A percentile compares a stretch with the other conserved stretches of the same genome.
Conservation (phyloP, 257 asterid genomes). For the Lycium barbarum region DNA sequence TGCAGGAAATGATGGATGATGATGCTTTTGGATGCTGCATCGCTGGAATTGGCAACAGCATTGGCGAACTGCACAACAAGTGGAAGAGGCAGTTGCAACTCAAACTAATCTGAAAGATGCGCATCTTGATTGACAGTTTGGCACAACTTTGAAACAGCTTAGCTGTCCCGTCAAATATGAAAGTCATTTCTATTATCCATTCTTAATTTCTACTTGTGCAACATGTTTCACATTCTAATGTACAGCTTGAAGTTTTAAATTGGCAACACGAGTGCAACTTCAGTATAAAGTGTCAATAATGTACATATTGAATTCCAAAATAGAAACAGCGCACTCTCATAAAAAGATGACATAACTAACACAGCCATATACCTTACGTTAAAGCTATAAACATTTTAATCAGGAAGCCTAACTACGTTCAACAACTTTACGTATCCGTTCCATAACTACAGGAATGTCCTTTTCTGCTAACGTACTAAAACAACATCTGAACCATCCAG, state of each 20-base stretch:
- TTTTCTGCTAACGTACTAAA: slow-evolving; percentile 64
- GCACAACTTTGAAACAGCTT: slow-evolving; percentile 21
- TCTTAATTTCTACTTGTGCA: neutral
- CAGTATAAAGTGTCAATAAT: slow-evolving; percentile 22
- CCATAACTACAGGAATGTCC: slow-evolving; percentile 74
- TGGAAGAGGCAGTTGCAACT: slow-evolving; percentile 76
- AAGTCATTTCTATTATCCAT: slow-evolving; percentile 4
- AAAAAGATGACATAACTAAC: neutral
- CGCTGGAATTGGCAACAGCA: slow-evolving; percentile 52
- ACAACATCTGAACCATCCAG: slow-evolving; percentile 97
- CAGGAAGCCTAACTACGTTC: slow-evolving; percentile 72
- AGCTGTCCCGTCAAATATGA: neutral
- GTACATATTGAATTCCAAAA: slow-evolving; percentile 21
- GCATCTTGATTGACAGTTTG: slow-evolving; percentile 3
- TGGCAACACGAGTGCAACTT: slow-evolving; percentile 10
- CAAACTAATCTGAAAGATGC: slow-evolving; percentile 43
- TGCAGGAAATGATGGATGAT: slow-evolving; percentile 63
- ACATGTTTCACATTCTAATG: slow-evolving; percentile 17
- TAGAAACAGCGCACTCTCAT: neutral
- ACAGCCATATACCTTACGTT: slow-evolving; percentile 26
- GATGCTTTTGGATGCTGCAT: slow-evolving; percentile 57
- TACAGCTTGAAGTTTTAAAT: slow-evolving; percentile 19
- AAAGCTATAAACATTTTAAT: slow-evolving; percentile 45
- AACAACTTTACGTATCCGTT: slow-evolving; percentile 68
- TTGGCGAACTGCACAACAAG: slow-evolving; percentile 52